Conservation (phyloP, 345 rosid genomes). For the Corchorus capsularis region DNA sequence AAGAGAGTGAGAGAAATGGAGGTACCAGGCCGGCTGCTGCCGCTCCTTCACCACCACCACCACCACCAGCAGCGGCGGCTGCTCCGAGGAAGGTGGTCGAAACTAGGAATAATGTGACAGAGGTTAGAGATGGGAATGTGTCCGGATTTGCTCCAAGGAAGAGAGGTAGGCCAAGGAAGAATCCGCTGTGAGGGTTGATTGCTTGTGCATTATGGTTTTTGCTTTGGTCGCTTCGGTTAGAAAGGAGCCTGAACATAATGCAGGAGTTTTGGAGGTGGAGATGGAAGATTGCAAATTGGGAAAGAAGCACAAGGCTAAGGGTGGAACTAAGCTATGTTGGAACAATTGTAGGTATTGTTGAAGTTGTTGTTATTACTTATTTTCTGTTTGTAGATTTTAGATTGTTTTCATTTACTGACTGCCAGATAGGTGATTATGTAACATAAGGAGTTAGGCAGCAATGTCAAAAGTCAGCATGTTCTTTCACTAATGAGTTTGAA, state of each 20-base stretch:
- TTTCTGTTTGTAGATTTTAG: conserved; percentile 16
- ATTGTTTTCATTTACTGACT: conserved; percentile 19
- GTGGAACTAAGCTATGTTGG: not conserved
- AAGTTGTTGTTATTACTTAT: conserved; percentile 9
- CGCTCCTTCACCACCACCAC: not conserved
- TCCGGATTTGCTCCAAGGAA: conserved; percentile 35
- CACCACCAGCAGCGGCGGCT: not conserved
- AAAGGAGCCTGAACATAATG: not conserved
- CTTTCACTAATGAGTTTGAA: conserved; percentile 3
- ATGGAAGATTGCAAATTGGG: not conserved
- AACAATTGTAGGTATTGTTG: conserved; percentile 20
- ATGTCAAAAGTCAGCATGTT: conserved; percentile 18
- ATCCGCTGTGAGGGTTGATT: conserved; percentile 22
- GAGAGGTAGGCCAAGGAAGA: conserved; percentile 89
- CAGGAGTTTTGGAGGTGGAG: not conserved
- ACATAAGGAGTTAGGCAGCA: conserved; percentile 19
- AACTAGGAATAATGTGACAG: conserved; percentile 25
- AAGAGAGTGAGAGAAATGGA: conserved; percentile 7
- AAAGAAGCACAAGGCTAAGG: conserved; percentile 1
- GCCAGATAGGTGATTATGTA: conserved; percentile 20
- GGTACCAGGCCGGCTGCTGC: conserved; percentile 14
- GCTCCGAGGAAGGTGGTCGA: not conserved
- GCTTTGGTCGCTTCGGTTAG: conserved; percentile 6
- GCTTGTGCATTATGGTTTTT: not conserved
- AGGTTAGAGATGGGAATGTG: conserved; percentile 27